A percentile compares a stretch with the other conserved stretches of the same genome.
These are phyloP conservation scores for Fonsecaea monophora DNA, from an alignment of 2,329 filamentous ascomycete genomes.

Conservation along the genomic window DNA sequence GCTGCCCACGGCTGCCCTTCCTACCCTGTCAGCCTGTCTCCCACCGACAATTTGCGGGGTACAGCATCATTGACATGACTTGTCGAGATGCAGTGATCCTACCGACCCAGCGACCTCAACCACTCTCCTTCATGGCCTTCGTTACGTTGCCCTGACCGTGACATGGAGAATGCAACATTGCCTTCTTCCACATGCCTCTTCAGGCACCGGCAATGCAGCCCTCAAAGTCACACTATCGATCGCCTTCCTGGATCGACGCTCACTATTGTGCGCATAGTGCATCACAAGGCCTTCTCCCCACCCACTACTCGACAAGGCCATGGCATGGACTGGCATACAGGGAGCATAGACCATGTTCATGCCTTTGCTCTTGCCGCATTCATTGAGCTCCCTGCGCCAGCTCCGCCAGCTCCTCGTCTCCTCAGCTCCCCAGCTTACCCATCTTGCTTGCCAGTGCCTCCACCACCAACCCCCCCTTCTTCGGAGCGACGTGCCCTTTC, in stretches of 20 bases:
- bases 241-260: conserved; percentile 3
- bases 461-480: conserved; percentile 1
- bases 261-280: neutral
- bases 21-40: too few relatives aligned
- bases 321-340: neutral
- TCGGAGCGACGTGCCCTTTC: conserved; percentile 2
- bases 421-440: conserved; percentile 4
- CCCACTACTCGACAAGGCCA: conserved; percentile 6
- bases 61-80: conserved; percentile 1
- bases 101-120: neutral
- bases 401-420: neutral
- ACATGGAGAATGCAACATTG: conserved; percentile 20
- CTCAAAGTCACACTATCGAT: conserved; percentile 14
- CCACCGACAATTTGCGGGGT: conserved; percentile 14
- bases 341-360: neutral
- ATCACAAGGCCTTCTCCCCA: conserved; percentile 12
- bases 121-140: neutral
- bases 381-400: conserved; percentile 12
- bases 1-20: neutral
- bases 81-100: neutral
- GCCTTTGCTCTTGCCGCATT: conserved; percentile 15
- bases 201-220: conserved; percentile 4
- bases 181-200: conserved; percentile 21
- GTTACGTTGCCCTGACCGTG: neutral
- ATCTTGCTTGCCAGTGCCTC: neutral